Conservation (phyloP, 306 rosid genomes). For the Albizia julibrissin region DNA sequence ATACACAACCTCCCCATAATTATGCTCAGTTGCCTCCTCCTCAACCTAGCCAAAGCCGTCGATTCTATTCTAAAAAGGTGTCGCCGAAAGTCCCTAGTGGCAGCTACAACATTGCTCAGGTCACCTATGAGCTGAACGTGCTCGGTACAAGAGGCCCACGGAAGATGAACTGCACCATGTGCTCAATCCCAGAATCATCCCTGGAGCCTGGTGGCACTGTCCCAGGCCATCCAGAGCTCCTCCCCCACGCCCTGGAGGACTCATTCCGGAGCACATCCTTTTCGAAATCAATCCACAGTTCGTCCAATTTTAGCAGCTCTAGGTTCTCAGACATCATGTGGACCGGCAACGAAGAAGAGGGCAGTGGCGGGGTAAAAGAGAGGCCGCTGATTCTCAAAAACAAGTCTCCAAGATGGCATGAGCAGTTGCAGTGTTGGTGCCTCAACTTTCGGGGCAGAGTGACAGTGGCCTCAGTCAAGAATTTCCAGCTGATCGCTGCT, state of each 20-base stretch:
- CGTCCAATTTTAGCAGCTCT: conserved; percentile 80
- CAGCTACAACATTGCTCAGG: conserved; percentile 88
- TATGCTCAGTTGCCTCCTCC: conserved; percentile 56
- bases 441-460: conserved; percentile 94
- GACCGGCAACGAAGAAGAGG: conserved; percentile 46
- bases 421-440: conserved; percentile 98
- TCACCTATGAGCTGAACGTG: conserved; percentile 89
- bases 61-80: conserved; percentile 83
- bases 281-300: conserved; percentile 71
- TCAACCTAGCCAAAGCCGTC: conserved; percentile 78
- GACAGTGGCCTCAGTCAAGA: conserved; percentile 94
- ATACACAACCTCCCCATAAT: conserved; percentile 87
- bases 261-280: conserved; percentile 90
- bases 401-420: conserved; percentile 99
- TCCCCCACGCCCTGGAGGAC: conserved; percentile 76
- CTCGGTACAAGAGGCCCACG: conserved; percentile 96
- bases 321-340: conserved; percentile 82
- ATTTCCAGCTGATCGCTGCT: conserved; percentile 90
- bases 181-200: conserved; percentile 71
- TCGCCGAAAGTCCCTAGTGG: conserved; percentile 95
- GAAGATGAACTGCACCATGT: conserved; percentile 90
- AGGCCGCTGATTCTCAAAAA: conserved; percentile 79
- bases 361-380: conserved; percentile 51
- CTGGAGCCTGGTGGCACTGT: conserved; percentile 76
- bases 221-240: conserved; percentile 90